phyloP scores from a whole-genome alignment of 495 filamentous ascomycete species.

The Hyaloscypha finlandica region DNA sequence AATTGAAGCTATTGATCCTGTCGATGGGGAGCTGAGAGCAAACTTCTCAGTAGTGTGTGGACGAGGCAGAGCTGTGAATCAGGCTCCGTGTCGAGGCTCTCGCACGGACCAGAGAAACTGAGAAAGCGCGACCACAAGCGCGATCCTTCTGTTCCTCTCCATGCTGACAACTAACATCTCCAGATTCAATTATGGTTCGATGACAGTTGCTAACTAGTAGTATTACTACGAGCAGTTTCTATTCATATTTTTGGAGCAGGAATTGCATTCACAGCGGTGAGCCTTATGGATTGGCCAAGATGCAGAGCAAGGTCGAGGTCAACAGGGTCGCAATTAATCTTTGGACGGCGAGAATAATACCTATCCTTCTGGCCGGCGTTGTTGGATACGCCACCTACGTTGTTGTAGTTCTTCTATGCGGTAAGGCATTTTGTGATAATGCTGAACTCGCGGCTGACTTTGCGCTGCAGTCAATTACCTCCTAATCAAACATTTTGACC shows the following conservation, averaged over 20 bases:
- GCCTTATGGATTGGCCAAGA: constrained; percentile 15
- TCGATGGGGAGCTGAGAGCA: not conserved
- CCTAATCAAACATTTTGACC: constrained; percentile 23
- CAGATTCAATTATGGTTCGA: not conserved
- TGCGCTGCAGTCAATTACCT: constrained; percentile 28
- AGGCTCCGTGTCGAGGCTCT: not conserved
- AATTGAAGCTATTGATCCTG: constrained; percentile 7
- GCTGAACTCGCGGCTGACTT: not conserved
- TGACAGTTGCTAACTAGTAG: not conserved
- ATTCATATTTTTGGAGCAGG: not conserved
- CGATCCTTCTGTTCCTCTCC: not conserved
- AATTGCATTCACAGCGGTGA: not conserved
- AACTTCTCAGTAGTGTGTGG: not conserved
- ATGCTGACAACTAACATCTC: not conserved
- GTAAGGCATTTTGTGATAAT: constrained; percentile 38
- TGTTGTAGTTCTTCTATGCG: constrained; percentile 57
- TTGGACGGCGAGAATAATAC: constrained; percentile 57
- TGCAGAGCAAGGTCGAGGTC: constrained; percentile 15
- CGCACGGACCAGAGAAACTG: not conserved
- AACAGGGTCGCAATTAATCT: constrained; percentile 48
- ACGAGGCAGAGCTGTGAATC: not conserved
- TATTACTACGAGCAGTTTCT: not conserved
- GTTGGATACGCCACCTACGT: constrained; percentile 65
- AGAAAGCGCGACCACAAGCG: not conserved
- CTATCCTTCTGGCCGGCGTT: constrained; percentile 56